These are phyloP conservation scores for Saussurea involucrata DNA, from an alignment of 129 eudicot species.

Conservation along the genomic window DNA sequence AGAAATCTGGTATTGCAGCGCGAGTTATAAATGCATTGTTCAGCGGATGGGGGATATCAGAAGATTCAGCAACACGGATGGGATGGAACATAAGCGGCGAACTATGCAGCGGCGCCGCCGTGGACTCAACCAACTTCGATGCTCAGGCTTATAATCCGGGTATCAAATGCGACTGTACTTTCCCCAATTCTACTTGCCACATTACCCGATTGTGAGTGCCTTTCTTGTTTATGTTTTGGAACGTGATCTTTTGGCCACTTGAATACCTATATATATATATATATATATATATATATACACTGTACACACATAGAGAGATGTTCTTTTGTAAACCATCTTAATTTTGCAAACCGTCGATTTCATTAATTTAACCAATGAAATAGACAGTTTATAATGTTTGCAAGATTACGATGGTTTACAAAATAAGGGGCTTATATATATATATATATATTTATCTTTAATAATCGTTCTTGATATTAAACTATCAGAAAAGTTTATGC, in stretches of 20 bases:
- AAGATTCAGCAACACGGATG: conserved; percentile 12
- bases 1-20: conserved; percentile 30
- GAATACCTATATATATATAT: too few relatives aligned
- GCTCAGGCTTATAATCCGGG: conserved; percentile 28
- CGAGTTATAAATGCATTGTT: conserved; percentile 45
- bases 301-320: too few relatives aligned
- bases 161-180: conserved; percentile 63
- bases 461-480: neutral
- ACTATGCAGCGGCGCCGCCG: conserved; percentile 62
- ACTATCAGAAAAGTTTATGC: conserved; percentile 53
- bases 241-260: too few relatives aligned
- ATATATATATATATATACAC: too few relatives aligned
- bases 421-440: too few relatives aligned
- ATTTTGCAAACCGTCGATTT: too few relatives aligned
- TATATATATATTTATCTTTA: neutral
- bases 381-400: too few relatives aligned
- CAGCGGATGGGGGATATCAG: conserved; percentile 35
- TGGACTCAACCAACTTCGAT: conserved; percentile 26
- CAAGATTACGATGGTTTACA: too few relatives aligned
- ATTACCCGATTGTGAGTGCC: conserved; percentile 54
- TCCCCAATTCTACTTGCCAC: conserved; percentile 44
- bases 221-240: neutral
- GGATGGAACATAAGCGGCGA: conserved; percentile 69
- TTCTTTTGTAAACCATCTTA: too few relatives aligned
- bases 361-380: too few relatives aligned